Conservation (phyloP, 192 early-diverging fungal genomes). For the Gaertneriomyces sp. region DNA sequence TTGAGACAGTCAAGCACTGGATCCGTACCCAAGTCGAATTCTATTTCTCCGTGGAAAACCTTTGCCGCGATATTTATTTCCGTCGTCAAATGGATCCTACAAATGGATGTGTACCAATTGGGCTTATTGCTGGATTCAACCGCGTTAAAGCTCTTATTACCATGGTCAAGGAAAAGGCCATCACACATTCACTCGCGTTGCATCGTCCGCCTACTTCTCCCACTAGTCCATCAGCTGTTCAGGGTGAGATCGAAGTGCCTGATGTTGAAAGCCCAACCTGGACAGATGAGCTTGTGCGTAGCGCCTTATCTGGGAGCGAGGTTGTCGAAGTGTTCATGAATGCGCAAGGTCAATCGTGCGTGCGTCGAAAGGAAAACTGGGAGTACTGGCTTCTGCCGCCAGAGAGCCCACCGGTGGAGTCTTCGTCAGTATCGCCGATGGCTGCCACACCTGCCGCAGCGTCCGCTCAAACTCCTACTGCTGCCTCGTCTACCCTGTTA, state of each 20-base stretch:
- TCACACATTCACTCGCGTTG: background rate
- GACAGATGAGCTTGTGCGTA: conserved; percentile 26
- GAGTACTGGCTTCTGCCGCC: conserved; percentile 71
- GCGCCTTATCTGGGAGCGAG: conserved; percentile 34
- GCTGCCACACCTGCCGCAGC: background rate
- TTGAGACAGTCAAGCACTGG: conserved; percentile 43
- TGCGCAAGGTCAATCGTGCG: conserved; percentile 41
- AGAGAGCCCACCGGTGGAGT: background rate
- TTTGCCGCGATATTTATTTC: conserved; percentile 95
- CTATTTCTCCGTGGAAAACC: conserved; percentile 96
- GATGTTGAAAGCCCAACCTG: conserved; percentile 24
- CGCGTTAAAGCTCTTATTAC: conserved; percentile 55
- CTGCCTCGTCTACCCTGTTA: background rate
- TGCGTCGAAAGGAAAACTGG: conserved; percentile 69
- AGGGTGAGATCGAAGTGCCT: background rate
- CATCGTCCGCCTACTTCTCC: background rate
- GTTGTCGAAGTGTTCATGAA: conserved; percentile 60
- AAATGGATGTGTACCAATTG: conserved; percentile 74
- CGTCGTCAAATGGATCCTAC: conserved; percentile 84
- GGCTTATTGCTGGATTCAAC: conserved; percentile 81
- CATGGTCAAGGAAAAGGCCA: conserved; percentile 26
- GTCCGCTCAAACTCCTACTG: background rate
- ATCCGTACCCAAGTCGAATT: conserved; percentile 65
- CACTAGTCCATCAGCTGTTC: background rate
- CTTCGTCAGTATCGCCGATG: background rate